phyloP scores from a whole-genome alignment of 176 grass and related monocot species.

The Elaeis guineensis region DNA sequence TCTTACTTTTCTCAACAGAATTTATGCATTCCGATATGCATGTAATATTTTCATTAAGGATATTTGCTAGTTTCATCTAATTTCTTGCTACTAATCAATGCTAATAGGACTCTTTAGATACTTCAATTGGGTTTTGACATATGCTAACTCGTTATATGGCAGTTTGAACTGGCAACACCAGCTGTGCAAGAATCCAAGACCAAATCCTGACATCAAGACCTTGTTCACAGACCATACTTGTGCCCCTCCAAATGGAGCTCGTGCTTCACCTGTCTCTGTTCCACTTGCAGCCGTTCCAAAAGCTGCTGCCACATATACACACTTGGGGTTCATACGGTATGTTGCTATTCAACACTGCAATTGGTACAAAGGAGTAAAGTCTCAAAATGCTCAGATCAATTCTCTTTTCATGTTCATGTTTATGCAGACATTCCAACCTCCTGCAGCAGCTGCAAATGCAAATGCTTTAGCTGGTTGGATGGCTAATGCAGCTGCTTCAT shows the following conservation, averaged over 20 bases:
- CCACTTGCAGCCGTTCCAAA: slow-evolving; percentile 78
- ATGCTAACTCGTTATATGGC: slow-evolving; percentile 20
- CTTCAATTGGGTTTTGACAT: too few relatives aligned
- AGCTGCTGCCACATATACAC: slow-evolving; percentile 54
- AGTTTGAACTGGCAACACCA: slow-evolving; percentile 99
- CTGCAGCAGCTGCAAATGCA: slow-evolving; percentile 46
- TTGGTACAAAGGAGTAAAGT: too few relatives aligned
- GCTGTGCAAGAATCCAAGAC: slow-evolving; percentile 89
- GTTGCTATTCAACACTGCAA: slow-evolving; percentile 16
- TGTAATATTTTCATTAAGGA: too few relatives aligned
- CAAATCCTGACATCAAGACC: slow-evolving; percentile 97
- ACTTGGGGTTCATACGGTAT: slow-evolving; percentile 62
- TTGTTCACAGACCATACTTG: slow-evolving; percentile 92
- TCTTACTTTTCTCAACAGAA: too few relatives aligned
- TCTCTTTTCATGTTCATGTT: too few relatives aligned
- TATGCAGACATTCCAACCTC: slow-evolving; percentile 61
- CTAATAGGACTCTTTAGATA: too few relatives aligned
- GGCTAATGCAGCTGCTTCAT: slow-evolving; percentile 59
- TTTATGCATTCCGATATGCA: too few relatives aligned
- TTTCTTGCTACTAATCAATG: too few relatives aligned
- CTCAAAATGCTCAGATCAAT: too few relatives aligned
- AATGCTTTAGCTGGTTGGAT: slow-evolving; percentile 94
- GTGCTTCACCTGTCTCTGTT: slow-evolving; percentile 70
- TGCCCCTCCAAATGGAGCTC: slow-evolving; percentile 57
- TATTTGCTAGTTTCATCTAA: too few relatives aligned